Base-by-base conservation (phyloP, 768 basidiomycete species). In the Candolleomyces eurysporus region DNA sequence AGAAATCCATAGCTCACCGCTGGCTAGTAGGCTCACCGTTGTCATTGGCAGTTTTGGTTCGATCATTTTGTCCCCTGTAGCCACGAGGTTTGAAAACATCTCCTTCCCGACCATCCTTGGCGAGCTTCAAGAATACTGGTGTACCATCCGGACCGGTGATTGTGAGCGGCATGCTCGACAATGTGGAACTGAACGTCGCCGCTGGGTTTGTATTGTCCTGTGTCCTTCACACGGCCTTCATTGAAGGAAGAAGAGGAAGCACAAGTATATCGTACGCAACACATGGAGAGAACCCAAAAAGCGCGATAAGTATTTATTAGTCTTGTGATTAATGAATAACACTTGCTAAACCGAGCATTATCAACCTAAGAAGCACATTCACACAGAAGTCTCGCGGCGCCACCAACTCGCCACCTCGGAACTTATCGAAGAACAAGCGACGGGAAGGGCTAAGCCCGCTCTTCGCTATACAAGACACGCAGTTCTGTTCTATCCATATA, bases 341-440 rank as follows among this genome's bases (percentile, higher is more conserved):
- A 48, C 60, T 56, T 53, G 57, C 61, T 21, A 19, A 61, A 57
- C 26, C 17, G 51, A 9, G 61, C 60, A 14, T 42, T 48, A 30
- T 61, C 30, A 10, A 57, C 55, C 8, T 13, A 26, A 4, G 8
- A 7, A 9, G 61, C 31, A 46, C 48, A 55, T 9, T 21, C 32
- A 3, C 55, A 55, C 51, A 36, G 26, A 43, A 61, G 16, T 40
- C 26, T 39, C 48, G 52, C n/a, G 57, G 22, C 16, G 17, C 16
- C 8, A 14, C 32, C 43, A 57, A n/a, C 22, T 61, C 61, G 16
- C 48, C 56, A 19, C 53, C 55, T 17, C 31, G n/a, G 48, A 61
- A 61, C 36, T 57, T 48, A 3, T 10, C 22, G 42, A 61, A 61
- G 56, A 50, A 57, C n/a, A 61, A 32, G 4, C 5, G 30, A 26